These are phyloP conservation scores for Entomortierella parvispora DNA, from an alignment of 192 early-diverging fungal genomes.

Conservation along the genomic window DNA sequence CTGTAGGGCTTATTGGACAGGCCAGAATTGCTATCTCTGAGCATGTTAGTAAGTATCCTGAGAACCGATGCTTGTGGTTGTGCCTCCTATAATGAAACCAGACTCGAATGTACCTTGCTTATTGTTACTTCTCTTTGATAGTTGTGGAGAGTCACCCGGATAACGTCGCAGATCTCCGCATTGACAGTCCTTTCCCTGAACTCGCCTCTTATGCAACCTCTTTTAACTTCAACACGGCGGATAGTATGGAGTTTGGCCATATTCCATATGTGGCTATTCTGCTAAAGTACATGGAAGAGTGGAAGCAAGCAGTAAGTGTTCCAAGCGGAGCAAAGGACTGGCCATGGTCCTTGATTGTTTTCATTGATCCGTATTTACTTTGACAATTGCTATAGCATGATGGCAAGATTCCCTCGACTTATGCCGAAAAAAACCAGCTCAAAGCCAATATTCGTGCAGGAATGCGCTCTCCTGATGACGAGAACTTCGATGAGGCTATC, in stretches of 20 bases:
- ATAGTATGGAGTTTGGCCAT: constrained; percentile 78
- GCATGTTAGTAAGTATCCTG: constrained; percentile 80
- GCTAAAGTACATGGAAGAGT: constrained; percentile 77
- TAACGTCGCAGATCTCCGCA: constrained; percentile 78
- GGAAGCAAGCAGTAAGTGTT: constrained; percentile 69
- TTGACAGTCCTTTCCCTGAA: constrained; percentile 84
- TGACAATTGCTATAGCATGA: constrained; percentile 63
- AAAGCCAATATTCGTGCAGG: constrained; percentile 67
- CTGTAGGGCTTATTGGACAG: constrained; percentile 82
- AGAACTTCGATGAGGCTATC: constrained; percentile 92
- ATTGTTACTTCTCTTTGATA: constrained; percentile 38
- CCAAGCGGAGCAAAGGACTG: neutral
- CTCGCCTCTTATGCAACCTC: constrained; percentile 67
- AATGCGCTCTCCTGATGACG: constrained; percentile 73
- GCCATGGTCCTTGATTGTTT: neutral
- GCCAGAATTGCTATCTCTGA: constrained; percentile 78
- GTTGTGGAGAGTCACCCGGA: constrained; percentile 94
- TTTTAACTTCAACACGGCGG: constrained; percentile 75
- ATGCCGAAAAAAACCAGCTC: constrained; percentile 72
- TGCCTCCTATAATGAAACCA: neutral
- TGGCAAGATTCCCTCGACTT: constrained; percentile 67
- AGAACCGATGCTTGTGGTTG: neutral
- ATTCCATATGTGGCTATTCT: constrained; percentile 90
- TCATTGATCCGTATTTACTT: neutral
- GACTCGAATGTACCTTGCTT: constrained; percentile 4